Percentiles rank a stretch among this genome's conserved stretches.
phyloP scores from a whole-genome alignment of 2,329 filamentous ascomycete genomes.

The Gliomastix tumulicola region DNA sequence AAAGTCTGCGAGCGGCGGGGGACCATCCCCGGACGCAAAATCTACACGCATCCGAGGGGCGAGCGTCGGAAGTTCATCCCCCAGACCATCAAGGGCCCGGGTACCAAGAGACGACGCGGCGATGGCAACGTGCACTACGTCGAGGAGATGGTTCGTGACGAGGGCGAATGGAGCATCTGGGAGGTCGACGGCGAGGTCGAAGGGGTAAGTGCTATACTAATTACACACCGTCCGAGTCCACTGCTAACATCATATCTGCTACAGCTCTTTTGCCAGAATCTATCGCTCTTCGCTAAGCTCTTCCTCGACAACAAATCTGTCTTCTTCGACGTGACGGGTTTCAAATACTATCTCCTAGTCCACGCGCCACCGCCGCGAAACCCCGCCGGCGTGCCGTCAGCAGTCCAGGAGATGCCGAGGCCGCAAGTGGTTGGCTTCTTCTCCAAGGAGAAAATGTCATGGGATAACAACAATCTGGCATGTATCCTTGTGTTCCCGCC shows the following conservation, averaged over 20 bases:
- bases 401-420: conserved; percentile 6
- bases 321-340: conserved; percentile 92
- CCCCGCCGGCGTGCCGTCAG: conserved; percentile 1
- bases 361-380: conserved; percentile 44
- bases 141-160: conserved; percentile 41
- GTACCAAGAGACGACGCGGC: conserved; percentile 28
- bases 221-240: neutral
- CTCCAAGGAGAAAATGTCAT: conserved; percentile 97
- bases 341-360: conserved; percentile 90
- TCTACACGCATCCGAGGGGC: conserved; percentile 60
- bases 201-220: conserved; percentile 41
- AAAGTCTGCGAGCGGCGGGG: conserved; percentile 45
- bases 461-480: conserved; percentile 96
- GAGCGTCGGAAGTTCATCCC: conserved; percentile 29
- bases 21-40: conserved; percentile 57
- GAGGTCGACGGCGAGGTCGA: conserved; percentile 87
- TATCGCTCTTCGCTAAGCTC: conserved; percentile 92
- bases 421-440: conserved; percentile 82
- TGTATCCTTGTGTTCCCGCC: conserved; percentile 95
- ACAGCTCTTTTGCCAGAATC: conserved; percentile 84
- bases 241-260: conserved; percentile 6
- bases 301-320: conserved; percentile 98
- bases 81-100: conserved; percentile 18
- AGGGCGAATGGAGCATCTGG: conserved; percentile 79
- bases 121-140: conserved; percentile 27